These are phyloP conservation scores for Daldinia sp. DNA, from an alignment of 2,329 filamentous ascomycete species.

Conservation along the genomic window DNA sequence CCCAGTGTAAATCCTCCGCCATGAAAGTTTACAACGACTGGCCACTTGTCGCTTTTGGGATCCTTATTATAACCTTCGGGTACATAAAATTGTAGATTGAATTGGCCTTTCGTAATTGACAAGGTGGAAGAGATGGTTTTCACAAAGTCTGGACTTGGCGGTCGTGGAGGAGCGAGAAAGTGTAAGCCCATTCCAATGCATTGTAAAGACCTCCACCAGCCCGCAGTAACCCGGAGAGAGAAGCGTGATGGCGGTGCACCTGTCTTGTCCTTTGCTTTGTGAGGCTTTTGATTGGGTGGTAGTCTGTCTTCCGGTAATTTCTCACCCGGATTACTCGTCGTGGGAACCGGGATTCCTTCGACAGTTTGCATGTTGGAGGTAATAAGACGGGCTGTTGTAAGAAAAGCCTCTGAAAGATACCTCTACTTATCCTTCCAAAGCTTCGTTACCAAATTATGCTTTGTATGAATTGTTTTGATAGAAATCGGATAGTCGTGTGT, in stretches of 20 bases:
- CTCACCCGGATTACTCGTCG: conserved; percentile 7
- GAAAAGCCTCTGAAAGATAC: not conserved
- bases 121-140: conserved; percentile 59
- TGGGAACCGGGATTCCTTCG: conserved; percentile 32
- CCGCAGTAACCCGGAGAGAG: conserved; percentile 69
- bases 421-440: not conserved
- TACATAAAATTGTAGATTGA: conserved; percentile 55
- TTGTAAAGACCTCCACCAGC: conserved; percentile 73
- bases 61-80: conserved; percentile 49
- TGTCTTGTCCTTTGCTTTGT: conserved; percentile 40
- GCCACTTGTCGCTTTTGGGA: conserved; percentile 47
- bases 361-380: conserved; percentile 35
- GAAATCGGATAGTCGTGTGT: too few species aligned
- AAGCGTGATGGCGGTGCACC: conserved; percentile 56
- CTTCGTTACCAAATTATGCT: not conserved
- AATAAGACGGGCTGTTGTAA: not conserved
- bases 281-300: conserved; percentile 31
- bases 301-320: conserved; percentile 16
- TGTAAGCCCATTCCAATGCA: conserved; percentile 74
- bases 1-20: conserved; percentile 73
- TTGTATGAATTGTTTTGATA: too few species aligned
- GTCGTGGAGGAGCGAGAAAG: conserved; percentile 65
- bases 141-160: conserved; percentile 67
- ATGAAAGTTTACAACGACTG: conserved; percentile 71
- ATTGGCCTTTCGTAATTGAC: conserved; percentile 44